These are phyloP conservation scores for Salvia sclarea DNA, from an alignment of 305 asterid species.

Conservation along the genomic window DNA sequence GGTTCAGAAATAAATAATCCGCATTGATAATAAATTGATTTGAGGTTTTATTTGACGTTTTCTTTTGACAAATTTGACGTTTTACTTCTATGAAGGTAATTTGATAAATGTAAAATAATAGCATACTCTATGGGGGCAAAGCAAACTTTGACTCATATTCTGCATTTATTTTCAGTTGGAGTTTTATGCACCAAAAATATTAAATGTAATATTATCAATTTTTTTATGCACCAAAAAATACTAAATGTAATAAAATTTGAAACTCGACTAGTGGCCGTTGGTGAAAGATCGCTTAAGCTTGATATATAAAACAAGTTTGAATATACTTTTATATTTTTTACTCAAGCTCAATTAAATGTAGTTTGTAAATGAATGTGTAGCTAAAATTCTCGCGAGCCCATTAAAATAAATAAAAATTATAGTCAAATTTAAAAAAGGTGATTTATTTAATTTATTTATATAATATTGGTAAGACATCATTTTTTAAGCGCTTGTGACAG, in stretches of 20 bases:
- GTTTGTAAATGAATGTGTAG: too few species aligned
- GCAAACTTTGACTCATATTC: not conserved
- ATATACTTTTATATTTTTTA: too few species aligned
- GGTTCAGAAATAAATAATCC: too few species aligned
- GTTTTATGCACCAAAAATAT: too few species aligned
- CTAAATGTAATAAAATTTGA: too few species aligned
- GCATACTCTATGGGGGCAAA: not conserved
- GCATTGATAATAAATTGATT: not conserved
- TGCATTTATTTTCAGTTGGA: not conserved
- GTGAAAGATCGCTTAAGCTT: too few species aligned
- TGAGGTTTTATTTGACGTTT: not conserved
- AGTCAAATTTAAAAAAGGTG: not conserved
- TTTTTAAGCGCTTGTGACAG: conserved; percentile 35
- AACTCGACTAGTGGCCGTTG: too few species aligned
- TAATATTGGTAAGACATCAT: conserved; percentile 12
- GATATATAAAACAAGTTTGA: too few species aligned
- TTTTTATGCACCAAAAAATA: too few species aligned
- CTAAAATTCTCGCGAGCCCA: not conserved
- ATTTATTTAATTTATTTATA: not conserved
- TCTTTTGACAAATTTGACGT: too few species aligned
- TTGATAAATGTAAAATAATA: not conserved
- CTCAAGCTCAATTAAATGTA: too few species aligned
- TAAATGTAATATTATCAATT: too few species aligned
- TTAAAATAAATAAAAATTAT: not conserved
- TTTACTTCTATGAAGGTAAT: not conserved